Evolutionary conservation across 1,139 yeast species (phyloP).

Genomic region (Scheffersomyces quercinus): DNA sequence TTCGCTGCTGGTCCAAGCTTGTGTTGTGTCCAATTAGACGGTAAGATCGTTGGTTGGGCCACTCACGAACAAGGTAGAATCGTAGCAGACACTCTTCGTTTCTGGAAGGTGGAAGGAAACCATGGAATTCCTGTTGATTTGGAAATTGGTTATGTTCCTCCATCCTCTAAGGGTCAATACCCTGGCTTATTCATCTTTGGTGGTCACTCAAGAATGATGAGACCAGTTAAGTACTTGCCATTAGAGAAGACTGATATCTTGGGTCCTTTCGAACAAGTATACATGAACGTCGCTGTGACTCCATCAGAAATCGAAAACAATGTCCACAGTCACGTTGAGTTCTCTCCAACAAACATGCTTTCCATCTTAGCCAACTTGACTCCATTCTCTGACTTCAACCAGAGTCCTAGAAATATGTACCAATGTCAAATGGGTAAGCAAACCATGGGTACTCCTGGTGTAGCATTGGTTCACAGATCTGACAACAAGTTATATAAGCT

Average conservation of each 20-base stretch:
- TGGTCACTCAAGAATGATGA: conserved; percentile 91
- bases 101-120: conserved; percentile 85
- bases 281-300: conserved; percentile 93
- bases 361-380: conserved; percentile 95
- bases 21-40: conserved; percentile 92
- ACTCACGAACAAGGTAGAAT: conserved; percentile 84
- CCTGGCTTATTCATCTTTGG: conserved; percentile 93
- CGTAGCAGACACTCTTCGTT: conserved; percentile 87
- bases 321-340: conserved; percentile 90
- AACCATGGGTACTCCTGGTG: conserved; percentile 99
- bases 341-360: conserved; percentile 88
- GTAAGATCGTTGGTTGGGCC: conserved; percentile 92
- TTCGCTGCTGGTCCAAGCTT: conserved; percentile 85
- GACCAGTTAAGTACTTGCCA: conserved; percentile 92
- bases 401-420: conserved; percentile 99
- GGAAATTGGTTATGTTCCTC: conserved; percentile 95
- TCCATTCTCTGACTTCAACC: conserved; percentile 97
- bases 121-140: conserved; percentile 79
- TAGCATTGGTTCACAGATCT: conserved; percentile 86
- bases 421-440: conserved; percentile 99
- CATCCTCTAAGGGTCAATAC: conserved; percentile 91
- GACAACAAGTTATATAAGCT: conserved; percentile 92
- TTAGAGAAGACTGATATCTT: conserved; percentile 79
- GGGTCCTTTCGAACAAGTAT: conserved; percentile 98
- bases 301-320: conserved; percentile 86